Evolutionary conservation across 2,329 filamentous ascomycete species (phyloP), one percentile per base, ranked within the genome.

Genomic region (Ceratocystis alfenasii): DNA sequence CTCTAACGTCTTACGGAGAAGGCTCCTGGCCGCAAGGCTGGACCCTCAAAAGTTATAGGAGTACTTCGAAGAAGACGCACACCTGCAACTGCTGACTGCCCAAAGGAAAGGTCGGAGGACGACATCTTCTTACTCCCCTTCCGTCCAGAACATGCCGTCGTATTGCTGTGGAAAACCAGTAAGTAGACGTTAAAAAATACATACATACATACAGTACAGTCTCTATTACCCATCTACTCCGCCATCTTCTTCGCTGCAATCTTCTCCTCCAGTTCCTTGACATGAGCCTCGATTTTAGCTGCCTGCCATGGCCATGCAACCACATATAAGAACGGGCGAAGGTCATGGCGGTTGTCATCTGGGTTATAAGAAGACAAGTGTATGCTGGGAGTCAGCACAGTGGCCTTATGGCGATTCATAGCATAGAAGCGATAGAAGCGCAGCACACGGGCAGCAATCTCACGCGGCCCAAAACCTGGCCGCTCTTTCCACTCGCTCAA

Each of bases 371-470:
- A 70, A 59, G 73, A 74, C 6, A 75, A 67, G 69, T 85, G 82
- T 63, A 83, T 77, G 30, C 77, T 78, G 0, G 83, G 83, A 1
- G 83, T 86, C 62, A 84, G 73, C 7, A 82, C 79, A 0, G 83
- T 85, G 73, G 81, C 80, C 74, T 88, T 88, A 72, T 87, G 85
- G 8, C 85, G 75, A 71, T 87, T 87, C 69, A 87, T 83, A 0
- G 80, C 66, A 71, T 86, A 84, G 70, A 79, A 81, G 33, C 72
- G 72, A 70, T 74, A 78, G 70, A 79, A 79, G 6, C 73, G 72
- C 65, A 73, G 72, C 12, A 77, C 78, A 73, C 77, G 80, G 69
- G 76, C 72, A 57, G 76, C 72, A 74, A 80, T 77, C 70, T 75
- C 68, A 2, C 70, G 66, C 0, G 74, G 74, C 10, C 70, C 70